Base-by-base conservation (phyloP, 176 grass and related monocot species). In the Calamus simplicifolius region DNA sequence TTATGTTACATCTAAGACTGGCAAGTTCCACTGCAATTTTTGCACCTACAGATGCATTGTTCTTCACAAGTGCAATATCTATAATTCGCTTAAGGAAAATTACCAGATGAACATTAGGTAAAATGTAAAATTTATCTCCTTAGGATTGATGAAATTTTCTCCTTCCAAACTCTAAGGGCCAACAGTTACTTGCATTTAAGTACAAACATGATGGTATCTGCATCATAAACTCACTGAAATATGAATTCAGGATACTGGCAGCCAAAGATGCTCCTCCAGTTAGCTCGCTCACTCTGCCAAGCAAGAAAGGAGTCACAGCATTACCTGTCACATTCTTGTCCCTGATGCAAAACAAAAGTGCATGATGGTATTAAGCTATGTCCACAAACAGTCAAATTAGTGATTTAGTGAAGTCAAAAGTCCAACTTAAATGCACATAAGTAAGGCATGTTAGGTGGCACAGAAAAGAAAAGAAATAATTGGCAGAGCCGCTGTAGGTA, bases 51-150 rank as follows among this genome's bases (percentile, higher is more conserved):
- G 73, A 62, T 73, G 92, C 92, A 76, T 97, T 97, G 35, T 97
- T 91, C 75, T 97, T 97, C 69, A 97, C 81, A 80, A 97, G 92
- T 59, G 87, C 84, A 26, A 91, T 91, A 57, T 97, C 87, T 97
- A 65, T 55, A 67, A 12, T 29, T 35, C 14, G 27, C 27, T 97
- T 74, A 97, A 74, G 77, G 75, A 61, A 68, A 84, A 13, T 52
- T 4, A 52, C 50, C 6, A 29, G 50, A 30, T 18, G 16, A 54
- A 27, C 25, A 62, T 53, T 1, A 51, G 58, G 23, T 52, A n/a
- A 8, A 30, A 48, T 28, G 3, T 25, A 14, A 64, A 35, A 30
- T 28, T 13, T 18, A 61, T 29, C 18, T 14, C 19, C 27, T 18
- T 50, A 13, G 29, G 54, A 54, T 13, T 0, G 48, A 48, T 17